These are phyloP conservation scores for Aspergillus leporis DNA, from an alignment of 495 filamentous ascomycete species.

Conservation along the genomic window DNA sequence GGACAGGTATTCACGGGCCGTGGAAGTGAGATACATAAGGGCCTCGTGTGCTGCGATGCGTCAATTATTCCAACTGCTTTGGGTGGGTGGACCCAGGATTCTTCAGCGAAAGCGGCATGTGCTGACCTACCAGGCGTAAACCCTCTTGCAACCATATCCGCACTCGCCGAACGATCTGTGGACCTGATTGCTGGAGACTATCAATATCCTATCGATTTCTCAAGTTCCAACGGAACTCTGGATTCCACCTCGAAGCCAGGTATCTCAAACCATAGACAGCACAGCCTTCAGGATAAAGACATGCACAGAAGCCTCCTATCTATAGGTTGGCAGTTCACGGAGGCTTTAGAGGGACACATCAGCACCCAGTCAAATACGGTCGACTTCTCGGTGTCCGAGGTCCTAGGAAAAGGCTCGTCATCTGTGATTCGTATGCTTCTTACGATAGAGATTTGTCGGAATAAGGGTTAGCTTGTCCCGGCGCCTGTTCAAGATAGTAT, in stretches of 20 bases:
- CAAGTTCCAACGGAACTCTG: constrained; percentile 45
- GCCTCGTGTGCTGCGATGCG: constrained; percentile 63
- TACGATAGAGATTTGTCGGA: constrained; percentile 11
- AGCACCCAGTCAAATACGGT: neutral
- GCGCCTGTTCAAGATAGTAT: neutral
- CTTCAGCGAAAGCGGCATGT: too few species aligned
- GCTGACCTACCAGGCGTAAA: constrained; percentile 48
- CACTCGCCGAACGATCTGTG: constrained; percentile 64
- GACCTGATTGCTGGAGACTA: constrained; percentile 44
- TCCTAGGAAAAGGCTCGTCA: constrained; percentile 6
- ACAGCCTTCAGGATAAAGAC: too few species aligned
- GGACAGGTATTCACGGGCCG: constrained; percentile 60
- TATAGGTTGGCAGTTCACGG: constrained; percentile 14
- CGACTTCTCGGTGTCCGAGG: constrained; percentile 4
- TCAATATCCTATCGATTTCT: constrained; percentile 46
- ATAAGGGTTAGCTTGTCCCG: neutral
- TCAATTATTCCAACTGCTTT: constrained; percentile 65
- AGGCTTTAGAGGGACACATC: constrained; percentile 9
- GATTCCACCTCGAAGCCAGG: neutral
- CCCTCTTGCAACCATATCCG: constrained; percentile 69
- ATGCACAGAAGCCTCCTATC: neutral
- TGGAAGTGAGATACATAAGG: constrained; percentile 50
- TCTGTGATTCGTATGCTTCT: constrained; percentile 12
- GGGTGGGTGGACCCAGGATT: constrained; percentile 24
- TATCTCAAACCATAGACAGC: neutral